Evolutionary conservation across 228 moss, liverwort and hornwort species (phyloP).

Genomic region (Sphagnum magellanicum): DNA sequence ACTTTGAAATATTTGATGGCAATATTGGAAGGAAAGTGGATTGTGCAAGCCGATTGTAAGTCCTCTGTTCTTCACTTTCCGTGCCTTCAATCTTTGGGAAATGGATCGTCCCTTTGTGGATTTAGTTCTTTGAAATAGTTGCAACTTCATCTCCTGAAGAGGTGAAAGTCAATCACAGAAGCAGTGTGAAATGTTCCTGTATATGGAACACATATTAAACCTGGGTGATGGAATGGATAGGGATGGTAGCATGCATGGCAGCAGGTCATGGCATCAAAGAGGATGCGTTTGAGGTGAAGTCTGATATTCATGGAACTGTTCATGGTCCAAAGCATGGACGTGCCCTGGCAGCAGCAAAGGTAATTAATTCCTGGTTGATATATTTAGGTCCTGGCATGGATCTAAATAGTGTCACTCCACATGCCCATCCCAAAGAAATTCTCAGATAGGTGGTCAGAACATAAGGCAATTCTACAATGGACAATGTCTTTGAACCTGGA

Average conservation of each 20-base stretch:
- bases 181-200: not conserved
- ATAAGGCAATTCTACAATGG: no score
- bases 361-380: not conserved
- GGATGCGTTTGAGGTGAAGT: constrained; percentile 20
- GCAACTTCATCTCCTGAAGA: not conserved
- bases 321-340: constrained; percentile 41
- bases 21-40: constrained; percentile 42
- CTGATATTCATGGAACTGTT: constrained; percentile 23
- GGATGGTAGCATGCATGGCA: constrained; percentile 35
- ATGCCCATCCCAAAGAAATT: no score
- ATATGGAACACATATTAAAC: not conserved
- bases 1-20: constrained; percentile 44
- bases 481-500: no score
- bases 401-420: no score
- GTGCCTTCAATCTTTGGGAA: not conserved
- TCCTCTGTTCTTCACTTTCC: not conserved
- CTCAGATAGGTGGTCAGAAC: no score
- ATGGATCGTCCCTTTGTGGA: not conserved
- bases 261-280: constrained; percentile 17
- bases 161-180: not conserved
- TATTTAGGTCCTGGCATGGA: no score
- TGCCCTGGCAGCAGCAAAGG: constrained; percentile 22
- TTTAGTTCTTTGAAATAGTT: not conserved
- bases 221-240: constrained; percentile 9
- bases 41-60: constrained; percentile 33